Percentiles rank a stretch among this genome's conserved stretches.
These are phyloP conservation scores for Corynascus novoguineensis DNA, from an alignment of 495 filamentous ascomycete genomes.

Conservation along the genomic window DNA sequence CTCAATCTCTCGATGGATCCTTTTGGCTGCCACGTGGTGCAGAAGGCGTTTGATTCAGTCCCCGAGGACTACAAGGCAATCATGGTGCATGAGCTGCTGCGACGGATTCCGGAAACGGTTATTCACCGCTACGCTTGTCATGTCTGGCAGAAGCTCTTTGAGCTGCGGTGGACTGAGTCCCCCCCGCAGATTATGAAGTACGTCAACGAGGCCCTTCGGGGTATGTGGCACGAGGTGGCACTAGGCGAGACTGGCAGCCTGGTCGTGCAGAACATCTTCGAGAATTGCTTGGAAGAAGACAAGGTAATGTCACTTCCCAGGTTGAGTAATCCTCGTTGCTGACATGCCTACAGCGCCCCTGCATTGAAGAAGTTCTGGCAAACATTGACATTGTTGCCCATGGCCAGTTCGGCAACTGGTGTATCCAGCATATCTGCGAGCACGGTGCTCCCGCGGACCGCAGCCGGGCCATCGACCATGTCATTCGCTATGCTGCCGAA, in stretches of 20 bases:
- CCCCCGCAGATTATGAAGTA: constrained; percentile 98
- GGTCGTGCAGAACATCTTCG: constrained; percentile 98
- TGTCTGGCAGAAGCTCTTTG: constrained; percentile 99
- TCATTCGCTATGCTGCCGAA: constrained; percentile 84
- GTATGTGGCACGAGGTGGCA: constrained; percentile 99
- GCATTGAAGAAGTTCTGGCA: constrained; percentile 89
- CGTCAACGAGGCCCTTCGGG: constrained; percentile 89
- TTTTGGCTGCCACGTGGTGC: constrained; percentile 96
- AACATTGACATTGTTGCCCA: constrained; percentile 94
- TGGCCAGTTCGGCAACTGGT: constrained; percentile 99
- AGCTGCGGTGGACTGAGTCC: constrained; percentile 88
- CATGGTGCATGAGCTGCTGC: constrained; percentile 95
- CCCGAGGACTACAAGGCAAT: constrained; percentile 95
- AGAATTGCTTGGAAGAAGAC: constrained; percentile 97
- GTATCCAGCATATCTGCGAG: constrained; percentile 98
- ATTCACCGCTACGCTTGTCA: constrained; percentile 98
- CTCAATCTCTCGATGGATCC: constrained; percentile 94
- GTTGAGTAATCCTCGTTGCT: constrained; percentile 7
- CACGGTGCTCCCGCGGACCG: constrained; percentile 89
- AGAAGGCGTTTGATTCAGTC: constrained; percentile 96
- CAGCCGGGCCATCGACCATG: constrained; percentile 88
- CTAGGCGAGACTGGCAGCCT: constrained; percentile 94
- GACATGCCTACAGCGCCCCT: constrained; percentile 67
- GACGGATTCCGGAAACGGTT: constrained; percentile 94
- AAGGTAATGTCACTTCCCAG: constrained; percentile 57